Conservation (phyloP, 1,139 yeast genomes). For the Hansenula lynferdii region DNA sequence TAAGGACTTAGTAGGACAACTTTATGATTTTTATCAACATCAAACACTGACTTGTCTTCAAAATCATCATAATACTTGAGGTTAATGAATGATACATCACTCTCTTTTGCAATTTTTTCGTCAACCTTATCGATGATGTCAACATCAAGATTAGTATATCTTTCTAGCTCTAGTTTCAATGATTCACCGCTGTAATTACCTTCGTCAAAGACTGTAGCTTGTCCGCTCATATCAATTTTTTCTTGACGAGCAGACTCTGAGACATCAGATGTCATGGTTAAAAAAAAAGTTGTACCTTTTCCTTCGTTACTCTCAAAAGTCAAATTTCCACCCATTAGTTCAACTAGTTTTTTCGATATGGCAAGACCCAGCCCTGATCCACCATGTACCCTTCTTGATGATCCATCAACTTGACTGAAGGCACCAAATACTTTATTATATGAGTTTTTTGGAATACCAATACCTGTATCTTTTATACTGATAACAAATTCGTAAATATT, state of each 20-base stretch:
- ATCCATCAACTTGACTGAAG: constrained; percentile 58
- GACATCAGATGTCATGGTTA: constrained; percentile 25
- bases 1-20: constrained; percentile 11
- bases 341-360: constrained; percentile 52
- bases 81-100: constrained; percentile 8
- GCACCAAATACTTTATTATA: constrained; percentile 50
- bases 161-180: constrained; percentile 28
- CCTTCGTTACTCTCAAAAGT: constrained; percentile 49
- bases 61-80: constrained; percentile 5
- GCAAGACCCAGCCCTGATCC: constrained; percentile 61
- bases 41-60: not conserved
- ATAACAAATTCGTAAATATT: constrained; percentile 39
- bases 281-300: constrained; percentile 47
- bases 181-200: constrained; percentile 32
- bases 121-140: constrained; percentile 1
- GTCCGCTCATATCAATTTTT: constrained; percentile 24
- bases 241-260: constrained; percentile 25
- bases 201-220: constrained; percentile 33
- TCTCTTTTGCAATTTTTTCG: not conserved
- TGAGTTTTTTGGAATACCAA: constrained; percentile 50
- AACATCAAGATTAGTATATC: constrained; percentile 8
- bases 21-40: not conserved
- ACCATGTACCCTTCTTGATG: constrained; percentile 51
- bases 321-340: constrained; percentile 53
- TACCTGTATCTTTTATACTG: constrained; percentile 53